phyloP scores from a whole-genome alignment of 1,284 basidiomycete species.

The Papiliotrema terrestris region DNA sequence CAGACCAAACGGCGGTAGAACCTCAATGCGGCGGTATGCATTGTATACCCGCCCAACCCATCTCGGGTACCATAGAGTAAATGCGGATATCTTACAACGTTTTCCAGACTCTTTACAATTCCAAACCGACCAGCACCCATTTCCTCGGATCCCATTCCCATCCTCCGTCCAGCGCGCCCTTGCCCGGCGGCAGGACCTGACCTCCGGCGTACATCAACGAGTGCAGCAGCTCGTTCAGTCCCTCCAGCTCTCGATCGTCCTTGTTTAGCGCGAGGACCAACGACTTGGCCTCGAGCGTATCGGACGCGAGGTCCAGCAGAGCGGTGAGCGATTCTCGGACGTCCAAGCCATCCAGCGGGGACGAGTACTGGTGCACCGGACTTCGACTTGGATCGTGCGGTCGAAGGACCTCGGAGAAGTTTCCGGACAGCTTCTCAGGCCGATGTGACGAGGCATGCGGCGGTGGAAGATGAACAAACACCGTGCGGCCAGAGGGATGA shows the following conservation, averaged over 20 bases:
- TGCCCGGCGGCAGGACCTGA: slow-evolving; percentile 34
- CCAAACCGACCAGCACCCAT: slow-evolving; percentile 49
- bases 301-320: slow-evolving; percentile 44
- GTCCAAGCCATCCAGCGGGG: slow-evolving; percentile 28
- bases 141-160: slow-evolving; percentile 44
- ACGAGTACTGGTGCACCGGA: slow-evolving; percentile 3
- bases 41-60: too few species aligned
- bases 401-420: slow-evolving; percentile 43
- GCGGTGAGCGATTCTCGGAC: slow-evolving; percentile 46
- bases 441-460: slow-evolving; percentile 13
- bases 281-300: slow-evolving; percentile 36
- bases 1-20: too few species aligned
- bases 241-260: slow-evolving; percentile 37
- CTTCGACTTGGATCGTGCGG: slow-evolving; percentile 36
- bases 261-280: slow-evolving; percentile 43
- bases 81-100: too few species aligned
- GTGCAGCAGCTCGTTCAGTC: slow-evolving; percentile 43
- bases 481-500: slow-evolving; percentile 27
- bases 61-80: too few species aligned
- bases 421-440: slow-evolving; percentile 32
- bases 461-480: slow-evolving; percentile 42
- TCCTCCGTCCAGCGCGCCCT: slow-evolving; percentile 29
- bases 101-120: slow-evolving; percentile 36
- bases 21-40: too few species aligned
- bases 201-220: slow-evolving; percentile 48